Percentiles rank a stretch among this genome's conserved stretches.
Evolutionary conservation across 2,329 filamentous ascomycete genomes (phyloP).

Genomic region (Akanthomyces dipterigenus): DNA sequence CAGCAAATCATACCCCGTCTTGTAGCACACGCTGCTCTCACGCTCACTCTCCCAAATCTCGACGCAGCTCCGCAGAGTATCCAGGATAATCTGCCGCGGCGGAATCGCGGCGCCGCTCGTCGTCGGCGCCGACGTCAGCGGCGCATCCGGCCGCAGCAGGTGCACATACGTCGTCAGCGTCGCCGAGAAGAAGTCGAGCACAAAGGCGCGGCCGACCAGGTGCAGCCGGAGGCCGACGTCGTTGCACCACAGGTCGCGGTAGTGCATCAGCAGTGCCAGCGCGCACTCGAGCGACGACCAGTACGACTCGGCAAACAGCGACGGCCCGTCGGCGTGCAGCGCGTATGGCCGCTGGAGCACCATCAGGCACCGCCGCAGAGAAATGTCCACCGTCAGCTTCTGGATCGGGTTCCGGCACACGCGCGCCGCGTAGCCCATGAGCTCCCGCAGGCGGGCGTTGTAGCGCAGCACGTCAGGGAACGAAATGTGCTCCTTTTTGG

Average conservation of each 20-base stretch:
- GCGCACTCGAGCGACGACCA: slow-evolving; percentile 32
- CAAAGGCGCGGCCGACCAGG: slow-evolving; percentile 27
- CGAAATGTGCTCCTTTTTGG: slow-evolving; percentile 23
- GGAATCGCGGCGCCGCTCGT: slow-evolving; percentile 24
- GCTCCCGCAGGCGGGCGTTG: slow-evolving; percentile 25
- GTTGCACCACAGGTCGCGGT: slow-evolving; percentile 28
- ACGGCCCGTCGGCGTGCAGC: slow-evolving; percentile 25
- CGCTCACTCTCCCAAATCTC: slow-evolving; percentile 30
- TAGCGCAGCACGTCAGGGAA: slow-evolving; percentile 28
- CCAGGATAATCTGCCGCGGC: slow-evolving; percentile 29
- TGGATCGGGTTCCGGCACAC: slow-evolving; percentile 25
- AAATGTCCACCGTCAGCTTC: slow-evolving; percentile 28
- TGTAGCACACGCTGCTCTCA: slow-evolving; percentile 29
- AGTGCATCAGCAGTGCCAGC: slow-evolving; percentile 28
- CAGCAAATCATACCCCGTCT: slow-evolving; percentile 27
- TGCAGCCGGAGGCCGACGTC: slow-evolving; percentile 22
- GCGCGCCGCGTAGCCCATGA: slow-evolving; percentile 25
- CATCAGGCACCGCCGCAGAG: slow-evolving; percentile 29
- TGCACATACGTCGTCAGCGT: slow-evolving; percentile 28
- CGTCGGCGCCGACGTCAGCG: slow-evolving; percentile 21
- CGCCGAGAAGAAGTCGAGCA: slow-evolving; percentile 31
- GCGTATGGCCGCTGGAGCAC: slow-evolving; percentile 30
- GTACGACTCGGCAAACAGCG: slow-evolving; percentile 28
- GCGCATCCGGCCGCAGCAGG: slow-evolving; percentile 28
- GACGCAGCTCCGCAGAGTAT: slow-evolving; percentile 26